phyloP scores from a whole-genome alignment of 345 rosid genomes.

The Camelina laxa region DNA sequence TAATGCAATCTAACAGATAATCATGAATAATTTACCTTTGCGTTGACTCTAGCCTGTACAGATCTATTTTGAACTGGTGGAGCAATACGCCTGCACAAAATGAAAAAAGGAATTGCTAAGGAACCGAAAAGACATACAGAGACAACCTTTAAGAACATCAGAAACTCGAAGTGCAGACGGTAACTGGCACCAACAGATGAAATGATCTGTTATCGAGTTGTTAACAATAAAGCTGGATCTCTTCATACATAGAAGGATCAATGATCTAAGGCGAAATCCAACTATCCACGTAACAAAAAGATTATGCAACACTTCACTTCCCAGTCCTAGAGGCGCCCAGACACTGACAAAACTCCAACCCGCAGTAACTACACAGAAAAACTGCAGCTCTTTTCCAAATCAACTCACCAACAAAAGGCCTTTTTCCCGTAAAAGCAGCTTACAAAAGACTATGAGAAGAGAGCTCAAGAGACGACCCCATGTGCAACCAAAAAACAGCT shows the following conservation, averaged over 20 bases:
- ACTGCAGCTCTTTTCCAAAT: constrained; percentile 22
- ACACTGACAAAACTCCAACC: constrained; percentile 24
- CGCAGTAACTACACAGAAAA: constrained; percentile 4
- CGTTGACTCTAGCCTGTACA: constrained; percentile 11
- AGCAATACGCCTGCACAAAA: constrained; percentile 55
- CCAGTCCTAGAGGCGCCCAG: constrained; percentile 20
- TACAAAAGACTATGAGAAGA: constrained; percentile 1
- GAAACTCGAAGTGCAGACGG: constrained; percentile 12
- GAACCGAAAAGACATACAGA: neutral
- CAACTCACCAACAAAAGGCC: neutral
- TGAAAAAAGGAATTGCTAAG: neutral
- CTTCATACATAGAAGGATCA: constrained; percentile 46
- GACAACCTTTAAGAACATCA: constrained; percentile 16
- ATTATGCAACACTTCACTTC: constrained; percentile 34
- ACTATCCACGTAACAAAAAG: constrained; percentile 44
- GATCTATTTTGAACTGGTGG: constrained; percentile 43
- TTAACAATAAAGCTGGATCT: constrained; percentile 22
- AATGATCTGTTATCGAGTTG: constrained; percentile 6
- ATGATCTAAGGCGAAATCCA: constrained; percentile 30
- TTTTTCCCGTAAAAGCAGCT: constrained; percentile 5
- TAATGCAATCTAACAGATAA: neutral
- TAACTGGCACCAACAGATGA: constrained; percentile 29
- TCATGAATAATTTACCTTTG: constrained; percentile 54
- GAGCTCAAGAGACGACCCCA: constrained; percentile 8
- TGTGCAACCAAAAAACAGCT: neutral